Conservation (phyloP, 108 stramenopile genomes). For the Aurantiochytrium sp. region DNA sequence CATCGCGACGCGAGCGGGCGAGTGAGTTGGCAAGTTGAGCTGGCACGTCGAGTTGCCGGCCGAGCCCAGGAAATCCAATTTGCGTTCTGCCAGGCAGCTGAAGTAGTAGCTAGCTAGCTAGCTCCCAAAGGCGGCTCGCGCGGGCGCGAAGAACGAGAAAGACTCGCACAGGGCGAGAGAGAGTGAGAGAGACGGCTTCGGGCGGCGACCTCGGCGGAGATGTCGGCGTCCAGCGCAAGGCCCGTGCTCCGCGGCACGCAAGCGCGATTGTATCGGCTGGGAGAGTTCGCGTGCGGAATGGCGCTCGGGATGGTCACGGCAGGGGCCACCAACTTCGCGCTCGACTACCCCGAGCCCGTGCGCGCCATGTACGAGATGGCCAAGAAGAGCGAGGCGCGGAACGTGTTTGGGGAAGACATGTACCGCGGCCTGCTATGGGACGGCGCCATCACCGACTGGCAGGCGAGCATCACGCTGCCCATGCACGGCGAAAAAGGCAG, state of each 20-base stretch:
- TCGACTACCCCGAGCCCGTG: neutral
- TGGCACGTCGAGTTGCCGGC: no score
- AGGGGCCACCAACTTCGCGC: neutral
- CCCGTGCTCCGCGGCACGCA: neutral
- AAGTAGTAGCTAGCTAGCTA: no score
- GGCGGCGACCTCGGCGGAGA: neutral
- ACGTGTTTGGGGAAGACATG: neutral
- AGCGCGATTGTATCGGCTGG: neutral
- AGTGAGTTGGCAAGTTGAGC: no score
- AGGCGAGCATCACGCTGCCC: neutral
- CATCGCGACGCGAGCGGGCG: no score
- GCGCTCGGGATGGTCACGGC: neutral
- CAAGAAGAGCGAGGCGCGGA: neutral
- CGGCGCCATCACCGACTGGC: neutral
- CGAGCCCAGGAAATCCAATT: no score
- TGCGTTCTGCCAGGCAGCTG: no score
- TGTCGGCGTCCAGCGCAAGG: neutral
- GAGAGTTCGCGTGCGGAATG: neutral
- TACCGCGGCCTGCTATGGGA: neutral
- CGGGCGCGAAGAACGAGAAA: no score
- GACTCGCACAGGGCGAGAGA: no score
- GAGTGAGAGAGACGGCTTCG: no score
- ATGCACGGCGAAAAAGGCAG: neutral
- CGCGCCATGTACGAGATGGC: neutral
- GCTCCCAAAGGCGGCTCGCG: no score